Conservation (phyloP, 1,284 basidiomycete genomes). For the Austroboletus novae-zelandiae region DNA sequence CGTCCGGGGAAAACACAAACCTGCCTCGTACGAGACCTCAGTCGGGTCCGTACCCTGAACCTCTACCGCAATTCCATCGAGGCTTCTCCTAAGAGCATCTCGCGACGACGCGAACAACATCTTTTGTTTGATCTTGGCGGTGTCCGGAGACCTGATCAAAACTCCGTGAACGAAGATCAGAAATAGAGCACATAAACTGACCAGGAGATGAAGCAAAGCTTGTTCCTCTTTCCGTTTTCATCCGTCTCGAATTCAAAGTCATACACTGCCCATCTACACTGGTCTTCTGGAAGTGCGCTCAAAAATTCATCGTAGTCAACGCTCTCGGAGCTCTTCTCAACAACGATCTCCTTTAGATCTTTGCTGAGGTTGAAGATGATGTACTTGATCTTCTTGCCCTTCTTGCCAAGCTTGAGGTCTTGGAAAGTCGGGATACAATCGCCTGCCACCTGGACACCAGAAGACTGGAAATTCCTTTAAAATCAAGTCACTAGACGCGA, state of each 20-base stretch:
- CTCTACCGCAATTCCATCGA: constrained; percentile 75
- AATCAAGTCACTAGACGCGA: background rate
- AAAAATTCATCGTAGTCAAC: constrained; percentile 78
- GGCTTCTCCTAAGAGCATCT: constrained; percentile 74
- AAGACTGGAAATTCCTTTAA: constrained; percentile 53
- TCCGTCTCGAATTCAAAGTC: constrained; percentile 86
- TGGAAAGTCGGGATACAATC: constrained; percentile 67
- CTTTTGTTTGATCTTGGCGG: constrained; percentile 87
- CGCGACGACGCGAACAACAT: constrained; percentile 95
- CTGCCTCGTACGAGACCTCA: constrained; percentile 75
- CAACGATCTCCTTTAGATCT: constrained; percentile 72
- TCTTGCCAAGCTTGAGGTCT: constrained; percentile 70
- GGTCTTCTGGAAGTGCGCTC: constrained; percentile 66
- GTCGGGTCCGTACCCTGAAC: constrained; percentile 85
- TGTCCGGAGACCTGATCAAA: constrained; percentile 78
- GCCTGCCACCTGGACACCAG: constrained; percentile 67
- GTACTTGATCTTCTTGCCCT: constrained; percentile 71
- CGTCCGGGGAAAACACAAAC: constrained; percentile 47
- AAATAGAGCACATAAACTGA: constrained; percentile 33
- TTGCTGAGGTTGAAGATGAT: constrained; percentile 78
- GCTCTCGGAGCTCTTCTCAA: constrained; percentile 55
- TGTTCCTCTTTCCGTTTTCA: constrained; percentile 74
- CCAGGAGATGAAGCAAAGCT: constrained; percentile 88
- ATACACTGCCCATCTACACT: constrained; percentile 91
- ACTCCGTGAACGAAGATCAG: background rate